Evolutionary conservation across 2,329 filamentous ascomycete genomes (phyloP).

Genomic region (Ceratocystis destructans): DNA sequence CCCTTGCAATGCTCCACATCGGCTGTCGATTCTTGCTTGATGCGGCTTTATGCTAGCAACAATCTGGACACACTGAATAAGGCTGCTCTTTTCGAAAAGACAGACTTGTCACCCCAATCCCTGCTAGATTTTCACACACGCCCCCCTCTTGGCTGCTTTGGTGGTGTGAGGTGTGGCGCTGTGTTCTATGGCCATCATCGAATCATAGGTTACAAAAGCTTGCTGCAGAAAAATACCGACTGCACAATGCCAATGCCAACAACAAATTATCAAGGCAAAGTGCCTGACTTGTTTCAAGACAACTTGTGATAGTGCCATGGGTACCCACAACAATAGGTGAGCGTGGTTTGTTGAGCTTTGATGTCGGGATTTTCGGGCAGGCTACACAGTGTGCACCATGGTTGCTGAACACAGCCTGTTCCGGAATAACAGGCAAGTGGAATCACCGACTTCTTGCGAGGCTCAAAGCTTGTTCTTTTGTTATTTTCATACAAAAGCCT

Average conservation of each 20-base stretch:
- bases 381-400: neutral
- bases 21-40: constrained; percentile 3
- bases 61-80: neutral
- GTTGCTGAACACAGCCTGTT: neutral
- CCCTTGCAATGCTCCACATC: neutral
- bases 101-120: neutral
- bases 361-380: neutral
- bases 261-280: no score
- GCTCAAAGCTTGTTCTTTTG: neutral
- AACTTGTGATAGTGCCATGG: no score
- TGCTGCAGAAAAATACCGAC: no score
- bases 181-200: neutral
- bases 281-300: no score
- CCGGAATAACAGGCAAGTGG: neutral
- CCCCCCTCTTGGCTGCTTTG: neutral
- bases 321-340: neutral
- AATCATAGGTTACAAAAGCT: neutral
- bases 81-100: neutral
- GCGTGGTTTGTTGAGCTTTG: neutral
- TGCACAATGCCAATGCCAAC: no score
- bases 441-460: neutral
- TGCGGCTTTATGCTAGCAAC: constrained; percentile 3
- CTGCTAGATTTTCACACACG: neutral
- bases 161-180: neutral
- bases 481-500: neutral